A percentile compares a stretch with the other conserved stretches of the same genome.
Evolutionary conservation across 2,329 filamentous ascomycete species (phyloP).

Genomic region (Fusarium chuoi): DNA sequence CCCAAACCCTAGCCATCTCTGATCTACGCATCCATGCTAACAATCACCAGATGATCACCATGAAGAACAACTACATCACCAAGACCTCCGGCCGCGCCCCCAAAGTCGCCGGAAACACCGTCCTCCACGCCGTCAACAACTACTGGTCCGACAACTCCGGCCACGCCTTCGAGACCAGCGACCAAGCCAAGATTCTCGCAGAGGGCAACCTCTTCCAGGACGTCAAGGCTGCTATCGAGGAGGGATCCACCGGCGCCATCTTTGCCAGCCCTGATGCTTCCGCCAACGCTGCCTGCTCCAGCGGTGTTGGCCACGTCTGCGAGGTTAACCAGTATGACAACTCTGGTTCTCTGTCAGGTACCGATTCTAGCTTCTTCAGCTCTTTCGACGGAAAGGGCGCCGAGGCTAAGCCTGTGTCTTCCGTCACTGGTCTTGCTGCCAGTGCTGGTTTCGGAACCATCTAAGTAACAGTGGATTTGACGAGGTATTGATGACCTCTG

Average conservation of each 20-base stretch:
- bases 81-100: conserved; percentile 66
- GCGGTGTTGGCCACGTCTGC: conserved; percentile 60
- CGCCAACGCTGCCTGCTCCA: conserved; percentile 55
- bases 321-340: conserved; percentile 59
- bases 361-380: conserved; percentile 59
- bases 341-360: conserved; percentile 52
- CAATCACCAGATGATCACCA: conserved; percentile 53
- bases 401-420: conserved; percentile 49
- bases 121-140: conserved; percentile 71
- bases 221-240: conserved; percentile 55
- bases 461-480: conserved; percentile 26
- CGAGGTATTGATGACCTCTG: background rate
- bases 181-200: conserved; percentile 56
- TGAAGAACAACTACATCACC: conserved; percentile 71
- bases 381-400: conserved; percentile 65
- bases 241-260: conserved; percentile 45
- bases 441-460: conserved; percentile 60
- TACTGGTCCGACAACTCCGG: conserved; percentile 65
- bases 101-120: conserved; percentile 66
- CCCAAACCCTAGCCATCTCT: rapidly evolving
- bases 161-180: conserved; percentile 66
- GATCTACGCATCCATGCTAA: background rate
- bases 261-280: conserved; percentile 47
- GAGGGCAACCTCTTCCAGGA: conserved; percentile 70
- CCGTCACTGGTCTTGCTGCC: conserved; percentile 50